Conservation (phyloP, 768 basidiomycete genomes). For the Rhizopogon vesiculosus region DNA sequence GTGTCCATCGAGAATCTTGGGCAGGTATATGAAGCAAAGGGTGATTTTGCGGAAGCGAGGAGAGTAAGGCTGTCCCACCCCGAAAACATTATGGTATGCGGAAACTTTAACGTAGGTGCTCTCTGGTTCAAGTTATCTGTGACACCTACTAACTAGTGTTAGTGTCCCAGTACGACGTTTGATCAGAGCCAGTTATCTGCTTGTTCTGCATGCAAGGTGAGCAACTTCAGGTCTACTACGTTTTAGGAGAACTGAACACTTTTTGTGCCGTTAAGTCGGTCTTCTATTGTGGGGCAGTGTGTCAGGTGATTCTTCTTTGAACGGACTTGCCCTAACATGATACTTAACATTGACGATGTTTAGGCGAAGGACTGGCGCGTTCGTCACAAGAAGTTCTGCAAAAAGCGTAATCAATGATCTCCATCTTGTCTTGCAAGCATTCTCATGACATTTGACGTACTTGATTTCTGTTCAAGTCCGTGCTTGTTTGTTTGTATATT, state of each 20-base stretch:
- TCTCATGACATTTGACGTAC: neutral
- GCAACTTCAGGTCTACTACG: neutral
- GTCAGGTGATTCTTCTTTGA: conserved; percentile 14
- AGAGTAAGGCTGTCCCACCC: conserved; percentile 20
- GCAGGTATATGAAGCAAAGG: conserved; percentile 29
- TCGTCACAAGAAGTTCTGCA: conserved; percentile 27
- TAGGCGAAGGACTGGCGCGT: conserved; percentile 23
- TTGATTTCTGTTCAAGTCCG: too few species aligned
- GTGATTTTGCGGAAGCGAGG: conserved; percentile 25
- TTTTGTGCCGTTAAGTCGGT: conserved; percentile 9
- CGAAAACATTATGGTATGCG: conserved; percentile 23
- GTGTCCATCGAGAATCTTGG: conserved; percentile 35
- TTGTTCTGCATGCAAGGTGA: conserved; percentile 26
- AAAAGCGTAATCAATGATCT: neutral
- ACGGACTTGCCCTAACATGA: neutral
- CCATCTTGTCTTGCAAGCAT: neutral
- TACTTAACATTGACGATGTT: neutral
- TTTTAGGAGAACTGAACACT: neutral
- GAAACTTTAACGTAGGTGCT: conserved; percentile 19
- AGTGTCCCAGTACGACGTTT: conserved; percentile 23
- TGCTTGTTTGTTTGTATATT: too few species aligned
- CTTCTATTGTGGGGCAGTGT: conserved; percentile 21
- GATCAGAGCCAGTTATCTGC: conserved; percentile 12
- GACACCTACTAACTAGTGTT: neutral
- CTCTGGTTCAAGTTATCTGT: neutral